Percentiles rank a stretch among this genome's conserved stretches.
These are phyloP conservation scores for Fusarium pilosicola DNA, from an alignment of 2,329 filamentous ascomycete genomes.

Conservation along the genomic window DNA sequence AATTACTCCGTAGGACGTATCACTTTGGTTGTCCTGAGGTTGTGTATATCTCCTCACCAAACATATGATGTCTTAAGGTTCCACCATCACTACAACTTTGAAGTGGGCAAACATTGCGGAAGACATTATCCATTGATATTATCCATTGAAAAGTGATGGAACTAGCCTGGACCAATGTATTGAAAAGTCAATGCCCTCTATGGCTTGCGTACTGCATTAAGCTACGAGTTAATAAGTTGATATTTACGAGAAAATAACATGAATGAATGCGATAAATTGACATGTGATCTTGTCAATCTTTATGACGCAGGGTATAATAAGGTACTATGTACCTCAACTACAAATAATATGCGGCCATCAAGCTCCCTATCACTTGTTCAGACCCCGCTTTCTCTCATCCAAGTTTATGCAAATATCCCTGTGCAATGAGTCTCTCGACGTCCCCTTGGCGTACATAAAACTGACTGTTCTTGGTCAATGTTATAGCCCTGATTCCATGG, in stretches of 20 bases:
- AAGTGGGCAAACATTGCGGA: neutral
- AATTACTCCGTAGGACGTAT: neutral
- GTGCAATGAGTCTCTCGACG: constrained; percentile 91
- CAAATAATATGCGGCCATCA: constrained; percentile 1
- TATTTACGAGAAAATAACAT: neutral
- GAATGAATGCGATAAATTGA: neutral
- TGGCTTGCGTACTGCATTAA: constrained; percentile 15
- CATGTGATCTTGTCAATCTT: constrained; percentile 16
- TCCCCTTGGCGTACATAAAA: constrained; percentile 97
- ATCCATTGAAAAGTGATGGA: neutral
- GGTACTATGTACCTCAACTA: neutral
- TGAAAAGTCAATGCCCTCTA: neutral
- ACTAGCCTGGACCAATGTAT: neutral
- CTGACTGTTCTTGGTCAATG: constrained; percentile 96
- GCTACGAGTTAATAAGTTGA: neutral
- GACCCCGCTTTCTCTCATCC: constrained; percentile 63
- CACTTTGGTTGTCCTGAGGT: neutral
- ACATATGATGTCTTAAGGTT: constrained; percentile 8
- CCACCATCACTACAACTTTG: constrained; percentile 14
- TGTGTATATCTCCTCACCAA: neutral
- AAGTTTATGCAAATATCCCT: constrained; percentile 93
- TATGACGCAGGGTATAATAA: constrained; percentile 30
- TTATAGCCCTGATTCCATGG: constrained; percentile 76
- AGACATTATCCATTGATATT: neutral
- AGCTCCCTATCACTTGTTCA: neutral